A percentile compares a stretch with the other conserved stretches of the same genome.
These are phyloP conservation scores for Thermothelomyces thermophilus DNA, from an alignment of 2,329 filamentous ascomycete genomes.

Conservation along the genomic window DNA sequence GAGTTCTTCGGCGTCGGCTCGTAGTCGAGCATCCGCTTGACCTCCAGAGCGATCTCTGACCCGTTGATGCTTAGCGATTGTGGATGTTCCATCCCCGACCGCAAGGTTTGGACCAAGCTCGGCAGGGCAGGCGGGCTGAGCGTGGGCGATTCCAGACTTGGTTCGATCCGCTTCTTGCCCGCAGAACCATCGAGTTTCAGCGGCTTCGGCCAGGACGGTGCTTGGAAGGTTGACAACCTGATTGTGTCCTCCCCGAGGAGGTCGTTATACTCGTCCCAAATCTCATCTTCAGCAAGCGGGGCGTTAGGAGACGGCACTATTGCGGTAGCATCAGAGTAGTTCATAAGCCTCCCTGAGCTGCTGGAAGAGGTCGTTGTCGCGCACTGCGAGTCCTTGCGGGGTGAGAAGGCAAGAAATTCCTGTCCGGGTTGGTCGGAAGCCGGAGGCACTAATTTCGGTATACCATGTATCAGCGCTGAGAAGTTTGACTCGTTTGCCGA, in stretches of 20 bases:
- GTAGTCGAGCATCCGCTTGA: slow-evolving; percentile 42
- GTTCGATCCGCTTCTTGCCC: slow-evolving; percentile 31
- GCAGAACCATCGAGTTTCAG: slow-evolving; percentile 50
- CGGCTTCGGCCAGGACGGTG: slow-evolving; percentile 44
- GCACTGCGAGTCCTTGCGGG: slow-evolving; percentile 64
- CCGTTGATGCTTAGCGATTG: slow-evolving; percentile 50
- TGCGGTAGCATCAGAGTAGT: slow-evolving; percentile 57
- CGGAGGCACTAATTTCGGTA: slow-evolving; percentile 28
- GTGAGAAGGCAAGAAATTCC: slow-evolving; percentile 70
- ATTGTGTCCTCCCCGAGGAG: slow-evolving; percentile 60
- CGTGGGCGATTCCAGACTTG: slow-evolving; percentile 43
- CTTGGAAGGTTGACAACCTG: slow-evolving; percentile 44
- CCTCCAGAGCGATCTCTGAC: slow-evolving; percentile 47
- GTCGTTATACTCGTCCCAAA: slow-evolving; percentile 94
- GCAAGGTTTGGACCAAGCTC: slow-evolving; percentile 30
- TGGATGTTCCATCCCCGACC: slow-evolving; percentile 27
- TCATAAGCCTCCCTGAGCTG: slow-evolving; percentile 54
- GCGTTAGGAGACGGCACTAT: slow-evolving; percentile 56
- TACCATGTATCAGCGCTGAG: slow-evolving; percentile 28
- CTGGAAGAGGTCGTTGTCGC: slow-evolving; percentile 54
- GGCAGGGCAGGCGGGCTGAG: slow-evolving; percentile 30
- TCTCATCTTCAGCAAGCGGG: slow-evolving; percentile 70
- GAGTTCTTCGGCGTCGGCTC: slow-evolving; percentile 38
- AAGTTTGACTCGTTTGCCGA: slow-evolving; percentile 29
- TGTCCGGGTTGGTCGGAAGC: slow-evolving; percentile 29